A percentile compares a stretch with the other conserved stretches of the same genome.
phyloP scores from a whole-genome alignment of 225 moss, liverwort and hornwort genomes.

The Climacium dendroides region DNA sequence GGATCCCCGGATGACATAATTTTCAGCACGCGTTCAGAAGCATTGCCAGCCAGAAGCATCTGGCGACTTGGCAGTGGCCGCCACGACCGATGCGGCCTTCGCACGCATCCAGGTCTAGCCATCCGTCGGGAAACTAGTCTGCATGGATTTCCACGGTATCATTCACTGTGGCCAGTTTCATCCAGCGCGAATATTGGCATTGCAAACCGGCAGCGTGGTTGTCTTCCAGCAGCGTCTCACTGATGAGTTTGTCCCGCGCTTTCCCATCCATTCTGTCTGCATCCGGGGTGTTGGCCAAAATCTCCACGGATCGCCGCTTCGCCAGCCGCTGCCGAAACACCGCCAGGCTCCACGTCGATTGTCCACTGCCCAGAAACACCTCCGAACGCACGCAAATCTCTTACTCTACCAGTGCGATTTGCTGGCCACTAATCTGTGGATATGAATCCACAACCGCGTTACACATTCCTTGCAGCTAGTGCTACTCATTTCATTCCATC shows the following conservation, averaged over 20 bases:
- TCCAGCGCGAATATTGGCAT: background rate
- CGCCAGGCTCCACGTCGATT: slow-evolving; percentile 56
- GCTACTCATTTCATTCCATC: background rate
- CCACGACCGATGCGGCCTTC: slow-evolving; percentile 20
- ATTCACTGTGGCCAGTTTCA: background rate
- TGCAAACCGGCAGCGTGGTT: slow-evolving; percentile 12
- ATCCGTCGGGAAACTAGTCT: slow-evolving; percentile 21
- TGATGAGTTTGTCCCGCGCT: background rate
- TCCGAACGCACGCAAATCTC: slow-evolving; percentile 24
- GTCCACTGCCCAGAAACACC: slow-evolving; percentile 52
- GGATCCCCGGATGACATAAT: too few species aligned
- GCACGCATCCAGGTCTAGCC: slow-evolving; percentile 27
- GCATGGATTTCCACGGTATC: slow-evolving; percentile 20
- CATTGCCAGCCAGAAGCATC: slow-evolving; percentile 6
- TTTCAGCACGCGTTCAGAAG: background rate
- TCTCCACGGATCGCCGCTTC: background rate
- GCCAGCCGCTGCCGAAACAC: slow-evolving; percentile 33
- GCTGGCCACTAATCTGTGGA: slow-evolving; percentile 3
- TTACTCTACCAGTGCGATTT: slow-evolving; percentile 9
- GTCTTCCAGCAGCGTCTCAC: slow-evolving; percentile 2
- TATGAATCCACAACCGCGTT: background rate
- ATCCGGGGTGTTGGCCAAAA: background rate
- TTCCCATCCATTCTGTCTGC: background rate
- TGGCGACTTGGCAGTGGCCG: slow-evolving; percentile 20
- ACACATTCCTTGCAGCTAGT: background rate